Evolutionary conservation across 768 basidiomycete genomes (phyloP), one percentile per base, ranked within the genome.

Genomic region (Clathrus columnatus): DNA sequence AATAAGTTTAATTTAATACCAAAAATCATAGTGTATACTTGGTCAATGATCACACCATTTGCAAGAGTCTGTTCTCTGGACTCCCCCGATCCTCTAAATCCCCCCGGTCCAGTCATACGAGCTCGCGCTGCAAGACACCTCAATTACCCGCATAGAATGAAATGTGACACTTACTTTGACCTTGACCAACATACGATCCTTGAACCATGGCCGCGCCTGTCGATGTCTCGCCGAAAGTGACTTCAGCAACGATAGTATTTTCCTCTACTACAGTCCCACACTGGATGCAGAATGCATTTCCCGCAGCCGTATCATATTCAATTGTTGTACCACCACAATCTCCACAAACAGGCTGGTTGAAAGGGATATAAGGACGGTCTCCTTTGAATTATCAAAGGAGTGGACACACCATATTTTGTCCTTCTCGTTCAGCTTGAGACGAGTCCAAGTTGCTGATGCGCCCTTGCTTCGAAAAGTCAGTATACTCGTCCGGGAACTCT

Each of bases 151-250:
- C 17, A 17, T 1, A 55, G 17, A 16, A 29, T 23, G 5, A 23
- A 16, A 11, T 24, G 17, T n/a, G 26, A 55, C 14, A 80, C 88
- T 68, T 64, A 97, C 94, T 94, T 46, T 93, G 84, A 54, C 91
- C 89, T 63, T 90, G 86, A 0, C 81, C 89, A 11, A 99, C 91
- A 63, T 89, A 96, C 2, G 87, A 84, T 2, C 96, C 96, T 64
- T 94, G 88, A 1, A 96, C 94, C 76, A 97, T 90, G 1, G 95
- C 94, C 4, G 93, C 91, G 23, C 96, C 96, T 26, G 80, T 78
- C 10, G 86, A 80, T 4, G 88, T 87, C 74, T 99, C 96, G n/a
- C 92, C 91, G 62, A 99, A 99, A 0, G 84, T 83, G 54, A 99
- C 82, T 67, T 99, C 96, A 59, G 85, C 88, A 8, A 97, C 91